Conservation (phyloP, 768 basidiomycete species). For the Russula foetens region DNA sequence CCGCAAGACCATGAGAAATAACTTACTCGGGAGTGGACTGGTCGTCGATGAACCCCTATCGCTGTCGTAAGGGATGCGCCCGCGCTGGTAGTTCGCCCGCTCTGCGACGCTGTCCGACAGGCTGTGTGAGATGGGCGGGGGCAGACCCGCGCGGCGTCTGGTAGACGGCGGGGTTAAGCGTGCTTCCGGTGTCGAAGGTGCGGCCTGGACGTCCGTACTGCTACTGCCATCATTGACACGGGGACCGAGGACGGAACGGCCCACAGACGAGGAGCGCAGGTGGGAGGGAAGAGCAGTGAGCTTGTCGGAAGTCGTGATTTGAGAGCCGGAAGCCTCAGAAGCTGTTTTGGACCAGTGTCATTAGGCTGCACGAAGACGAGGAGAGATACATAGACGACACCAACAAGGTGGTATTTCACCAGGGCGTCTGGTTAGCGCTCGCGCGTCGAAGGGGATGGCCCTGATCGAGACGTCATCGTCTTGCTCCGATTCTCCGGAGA, state of each 20-base stretch:
- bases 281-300: slow-evolving; percentile 31
- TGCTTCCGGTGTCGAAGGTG: not conserved
- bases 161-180: not conserved
- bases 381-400: not conserved
- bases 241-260: slow-evolving; percentile 25
- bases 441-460: not conserved
- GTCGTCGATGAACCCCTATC: slow-evolving; percentile 36
- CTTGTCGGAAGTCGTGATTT: slow-evolving; percentile 38
- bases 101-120: slow-evolving; percentile 31
- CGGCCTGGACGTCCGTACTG: slow-evolving; percentile 33
- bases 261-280: slow-evolving; percentile 27
- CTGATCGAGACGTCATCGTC: not conserved
- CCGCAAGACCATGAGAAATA: slow-evolving; percentile 15
- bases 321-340: slow-evolving; percentile 25
- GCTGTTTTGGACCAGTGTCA: slow-evolving; percentile 15
- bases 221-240: slow-evolving; percentile 28
- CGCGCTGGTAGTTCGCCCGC: slow-evolving; percentile 38
- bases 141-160: slow-evolving; percentile 15
- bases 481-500: not conserved
- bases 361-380: not conserved
- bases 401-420: not conserved
- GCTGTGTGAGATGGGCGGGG: slow-evolving; percentile 19
- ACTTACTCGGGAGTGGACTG: slow-evolving; percentile 34
- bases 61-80: slow-evolving; percentile 50
- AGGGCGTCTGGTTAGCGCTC: not conserved